These are phyloP conservation scores for Aspergillus taichungensis DNA, from an alignment of 495 filamentous ascomycete genomes.

Conservation along the genomic window DNA sequence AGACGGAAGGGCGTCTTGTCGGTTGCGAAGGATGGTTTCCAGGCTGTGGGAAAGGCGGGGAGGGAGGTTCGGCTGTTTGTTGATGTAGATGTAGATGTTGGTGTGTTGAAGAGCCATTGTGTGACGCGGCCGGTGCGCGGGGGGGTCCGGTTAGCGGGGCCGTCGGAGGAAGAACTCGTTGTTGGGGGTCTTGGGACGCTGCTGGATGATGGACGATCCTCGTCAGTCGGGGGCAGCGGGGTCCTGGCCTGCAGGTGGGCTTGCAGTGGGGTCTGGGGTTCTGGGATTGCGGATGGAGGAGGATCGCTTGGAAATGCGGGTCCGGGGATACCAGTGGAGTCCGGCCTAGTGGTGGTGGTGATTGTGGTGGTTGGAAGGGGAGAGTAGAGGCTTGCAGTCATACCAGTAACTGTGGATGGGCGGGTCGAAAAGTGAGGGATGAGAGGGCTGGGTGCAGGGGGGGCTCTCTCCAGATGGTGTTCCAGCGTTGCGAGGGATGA, in stretches of 20 bases:
- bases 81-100: slow-evolving; percentile 4
- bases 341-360: slow-evolving; percentile 1
- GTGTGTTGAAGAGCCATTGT: slow-evolving; percentile 25
- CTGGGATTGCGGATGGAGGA: neutral
- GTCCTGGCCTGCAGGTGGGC: slow-evolving; percentile 15
- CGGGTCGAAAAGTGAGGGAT: slow-evolving; percentile 35
- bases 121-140: slow-evolving; percentile 22
- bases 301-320: neutral
- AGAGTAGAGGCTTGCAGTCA: slow-evolving; percentile 3
- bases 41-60: neutral
- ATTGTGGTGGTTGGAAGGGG: slow-evolving; percentile 1
- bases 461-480: slow-evolving; percentile 14
- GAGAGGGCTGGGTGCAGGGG: slow-evolving; percentile 18
- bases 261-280: slow-evolving; percentile 2
- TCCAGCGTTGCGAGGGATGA: slow-evolving; percentile 24
- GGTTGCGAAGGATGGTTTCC: slow-evolving; percentile 8
- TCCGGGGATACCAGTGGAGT: slow-evolving; percentile 4
- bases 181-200: slow-evolving; percentile 5
- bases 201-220: neutral
- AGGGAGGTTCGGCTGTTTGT: neutral
- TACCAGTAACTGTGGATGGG: slow-evolving; percentile 10
- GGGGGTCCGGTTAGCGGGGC: slow-evolving; percentile 7
- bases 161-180: slow-evolving; percentile 12
- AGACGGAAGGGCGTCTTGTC: slow-evolving; percentile 22
- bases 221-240: slow-evolving; percentile 3